Percentiles rank a stretch among this genome's conserved stretches.
Evolutionary conservation across 805 yeast species (phyloP).

Genomic region (Huiozyma sinensis): DNA sequence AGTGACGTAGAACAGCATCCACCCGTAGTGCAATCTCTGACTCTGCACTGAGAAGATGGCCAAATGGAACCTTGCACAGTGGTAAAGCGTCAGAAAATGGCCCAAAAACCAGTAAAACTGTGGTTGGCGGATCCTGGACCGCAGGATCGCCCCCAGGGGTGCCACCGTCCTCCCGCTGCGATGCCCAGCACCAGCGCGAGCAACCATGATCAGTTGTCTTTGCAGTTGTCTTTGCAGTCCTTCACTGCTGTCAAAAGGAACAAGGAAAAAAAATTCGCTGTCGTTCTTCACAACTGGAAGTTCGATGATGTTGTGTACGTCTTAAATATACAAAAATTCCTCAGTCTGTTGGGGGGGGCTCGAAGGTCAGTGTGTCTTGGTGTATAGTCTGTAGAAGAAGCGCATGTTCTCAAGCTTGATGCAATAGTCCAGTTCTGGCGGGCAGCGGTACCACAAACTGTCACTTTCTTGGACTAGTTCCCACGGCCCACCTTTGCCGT

Average conservation of each 20-base stretch:
- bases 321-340: too few relatives aligned
- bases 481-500: slow-evolving; percentile 49
- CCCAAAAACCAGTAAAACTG: slow-evolving; percentile 67
- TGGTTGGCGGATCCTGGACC: slow-evolving; percentile 32
- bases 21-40: slow-evolving; percentile 31
- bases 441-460: slow-evolving; percentile 70
- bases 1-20: slow-evolving; percentile 40
- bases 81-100: slow-evolving; percentile 39
- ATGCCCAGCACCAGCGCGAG: not conserved
- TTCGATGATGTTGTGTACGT: too few relatives aligned
- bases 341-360: too few relatives aligned
- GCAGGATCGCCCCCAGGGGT: slow-evolving; percentile 14
- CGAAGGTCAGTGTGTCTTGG: slow-evolving; percentile 28
- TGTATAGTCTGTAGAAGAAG: slow-evolving; percentile 67
- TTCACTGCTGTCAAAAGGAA: not conserved
- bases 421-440: slow-evolving; percentile 42
- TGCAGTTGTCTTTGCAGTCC: not conserved
- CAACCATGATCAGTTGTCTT: too few relatives aligned
- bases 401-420: slow-evolving; percentile 81
- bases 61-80: slow-evolving; percentile 31
- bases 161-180: slow-evolving; percentile 1
- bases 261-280: too few relatives aligned
- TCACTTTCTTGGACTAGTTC: slow-evolving; percentile 53
- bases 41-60: slow-evolving; percentile 33
- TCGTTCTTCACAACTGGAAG: too few relatives aligned